These are phyloP conservation scores for Aspergillus latus DNA, from an alignment of 2,329 filamentous ascomycete genomes.

Conservation along the genomic window DNA sequence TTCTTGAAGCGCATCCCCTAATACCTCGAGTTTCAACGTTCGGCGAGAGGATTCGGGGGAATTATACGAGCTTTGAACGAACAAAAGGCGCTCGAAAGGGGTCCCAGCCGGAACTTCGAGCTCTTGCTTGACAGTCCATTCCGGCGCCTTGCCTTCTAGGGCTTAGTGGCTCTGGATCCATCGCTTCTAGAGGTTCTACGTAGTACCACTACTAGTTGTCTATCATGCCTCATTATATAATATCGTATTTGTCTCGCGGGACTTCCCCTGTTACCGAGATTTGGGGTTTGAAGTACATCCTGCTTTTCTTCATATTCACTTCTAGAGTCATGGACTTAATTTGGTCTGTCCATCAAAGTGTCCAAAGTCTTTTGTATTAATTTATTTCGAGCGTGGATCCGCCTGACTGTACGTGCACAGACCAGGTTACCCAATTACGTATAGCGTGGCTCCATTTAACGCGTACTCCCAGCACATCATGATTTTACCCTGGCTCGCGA, in stretches of 20 bases:
- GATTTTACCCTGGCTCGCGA: conserved; percentile 1
- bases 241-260: background rate
- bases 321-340: background rate
- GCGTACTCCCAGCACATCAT: conserved; percentile 13
- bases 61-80: background rate
- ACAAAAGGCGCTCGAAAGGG: background rate
- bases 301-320: conserved; percentile 5
- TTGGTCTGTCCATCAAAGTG: background rate
- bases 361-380: background rate
- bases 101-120: background rate
- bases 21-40: background rate
- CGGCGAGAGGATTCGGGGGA: background rate
- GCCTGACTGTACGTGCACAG: conserved; percentile 7
- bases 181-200: background rate
- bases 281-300: background rate
- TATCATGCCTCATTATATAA: background rate
- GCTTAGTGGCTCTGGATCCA: background rate
- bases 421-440: conserved; percentile 12
- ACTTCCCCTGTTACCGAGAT: background rate
- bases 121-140: background rate
- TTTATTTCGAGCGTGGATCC: background rate
- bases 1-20: background rate
- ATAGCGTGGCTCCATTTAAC: conserved; percentile 20
- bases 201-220: background rate
- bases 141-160: background rate